Base-by-base conservation (phyloP, 352 stramenopile genomes). In the Phytophthora crassamura region DNA sequence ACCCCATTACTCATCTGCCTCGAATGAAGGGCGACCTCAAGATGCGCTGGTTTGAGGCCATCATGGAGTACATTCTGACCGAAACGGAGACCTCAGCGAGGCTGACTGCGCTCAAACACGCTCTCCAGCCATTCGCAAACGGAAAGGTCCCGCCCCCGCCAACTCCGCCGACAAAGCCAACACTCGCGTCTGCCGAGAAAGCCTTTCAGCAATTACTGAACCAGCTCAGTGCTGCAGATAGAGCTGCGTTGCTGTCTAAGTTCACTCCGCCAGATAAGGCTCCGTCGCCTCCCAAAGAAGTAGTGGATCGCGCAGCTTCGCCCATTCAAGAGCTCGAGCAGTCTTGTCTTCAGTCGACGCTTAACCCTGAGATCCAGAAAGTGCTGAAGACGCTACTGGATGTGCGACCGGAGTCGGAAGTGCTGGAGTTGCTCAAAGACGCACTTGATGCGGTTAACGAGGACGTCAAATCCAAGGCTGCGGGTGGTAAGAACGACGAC, bases 11-110 rank as follows among this genome's bases (percentile, higher is more conserved):
- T 0, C 59, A 78, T 11, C 35, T 90, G 1, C 4, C 63, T 2
- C 39, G 55, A 30, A 86, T 90, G 80, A 70, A 64, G n/a, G 50
- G 81, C 7, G 74, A 90, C 15, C 20, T 77, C 42, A 93, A 91
- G 40, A 78, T 93, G 48, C 60, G 64, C 6, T 91, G 84, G 84
- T 53, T 91, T 32, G 78, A 93, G 8, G 68, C 66, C 14, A 56
- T 90, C 25, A 34, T 91, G 30, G 57, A 77, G 0, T 61, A 57
- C 2, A 57, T 91, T 5, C 34, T 74, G 12, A 78, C 30, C 2
- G 82, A 89, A 28, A 69, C 69, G 1, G 80, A 88, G 32, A 69
- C 59, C 8, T 86, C 77, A 11, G 71, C 67, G 7, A 75, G 75
- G n/a, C 72, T 82, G 20, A 36, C 63, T 35, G 80, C 81, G 59